A percentile compares a stretch with the other conserved stretches of the same genome.
phyloP scores from a whole-genome alignment of 208 protist genomes.

The Leishmania martiniquensis region DNA sequence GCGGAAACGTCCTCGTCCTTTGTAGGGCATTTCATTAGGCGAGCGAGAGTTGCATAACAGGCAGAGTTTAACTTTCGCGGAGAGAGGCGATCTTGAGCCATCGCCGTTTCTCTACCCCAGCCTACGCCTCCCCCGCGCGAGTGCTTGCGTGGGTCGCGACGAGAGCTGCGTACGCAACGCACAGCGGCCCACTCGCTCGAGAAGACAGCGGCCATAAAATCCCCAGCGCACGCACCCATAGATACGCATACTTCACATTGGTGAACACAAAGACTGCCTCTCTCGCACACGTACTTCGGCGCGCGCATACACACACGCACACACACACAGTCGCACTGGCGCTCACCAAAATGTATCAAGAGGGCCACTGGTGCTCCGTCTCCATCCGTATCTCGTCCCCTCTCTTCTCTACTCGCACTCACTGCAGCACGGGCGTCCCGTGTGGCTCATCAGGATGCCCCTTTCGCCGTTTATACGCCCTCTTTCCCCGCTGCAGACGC shows the following conservation, averaged over 20 bases:
- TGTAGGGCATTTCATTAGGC: not conserved
- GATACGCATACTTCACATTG: not conserved
- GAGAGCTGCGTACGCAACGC: not conserved
- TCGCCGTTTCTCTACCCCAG: not conserved
- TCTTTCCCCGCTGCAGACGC: conserved; percentile 35
- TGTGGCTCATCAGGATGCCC: conserved; percentile 9
- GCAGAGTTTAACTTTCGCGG: not conserved
- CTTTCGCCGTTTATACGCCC: conserved; percentile 30
- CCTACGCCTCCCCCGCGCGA: not conserved
- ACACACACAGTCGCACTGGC: not conserved
- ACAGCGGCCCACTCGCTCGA: not conserved
- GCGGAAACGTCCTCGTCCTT: not conserved
- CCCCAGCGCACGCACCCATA: not conserved
- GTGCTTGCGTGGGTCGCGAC: not conserved
- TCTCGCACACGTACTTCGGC: not conserved
- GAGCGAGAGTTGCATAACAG: not conserved
- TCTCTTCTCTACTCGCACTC: not conserved
- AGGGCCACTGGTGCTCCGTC: not conserved
- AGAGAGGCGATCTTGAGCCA: not conserved
- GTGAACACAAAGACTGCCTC: not conserved
- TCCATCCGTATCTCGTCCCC: not conserved
- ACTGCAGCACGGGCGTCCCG: not conserved
- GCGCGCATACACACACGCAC: too few species aligned
- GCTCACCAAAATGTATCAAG: not conserved
- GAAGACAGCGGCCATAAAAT: not conserved